Percentiles rank a stretch among this genome's conserved stretches.
phyloP scores from a whole-genome alignment of 2,329 filamentous ascomycete genomes.

The Alternaria conjuncta region DNA sequence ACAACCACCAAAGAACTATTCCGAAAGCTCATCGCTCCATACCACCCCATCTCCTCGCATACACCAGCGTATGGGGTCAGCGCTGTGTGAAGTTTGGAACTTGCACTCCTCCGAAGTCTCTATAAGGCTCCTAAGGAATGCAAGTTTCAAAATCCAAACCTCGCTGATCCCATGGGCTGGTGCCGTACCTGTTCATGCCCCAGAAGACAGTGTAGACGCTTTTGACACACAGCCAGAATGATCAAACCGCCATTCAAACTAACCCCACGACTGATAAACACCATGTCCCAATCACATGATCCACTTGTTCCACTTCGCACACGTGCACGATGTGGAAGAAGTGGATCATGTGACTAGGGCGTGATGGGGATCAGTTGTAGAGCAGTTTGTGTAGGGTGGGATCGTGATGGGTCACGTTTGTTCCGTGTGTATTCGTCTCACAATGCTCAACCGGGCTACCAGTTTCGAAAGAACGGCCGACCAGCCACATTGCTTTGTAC shows the following conservation, averaged over 20 bases:
- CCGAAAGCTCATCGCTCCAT: no score
- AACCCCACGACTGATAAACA: not conserved
- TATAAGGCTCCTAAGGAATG: not conserved
- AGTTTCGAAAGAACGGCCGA: not conserved
- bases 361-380: not conserved
- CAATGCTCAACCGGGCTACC: rapidly evolving
- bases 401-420: not conserved
- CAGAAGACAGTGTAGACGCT: not conserved
- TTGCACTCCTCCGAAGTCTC: not conserved
- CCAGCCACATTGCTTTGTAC: no score
- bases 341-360: not conserved
- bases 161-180: not conserved
- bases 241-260: not conserved
- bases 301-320: not conserved
- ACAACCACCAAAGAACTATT: no score
- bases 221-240: not conserved
- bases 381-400: not conserved
- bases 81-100: not conserved
- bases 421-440: not conserved
- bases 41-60: not conserved
- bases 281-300: not conserved
- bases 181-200: not conserved
- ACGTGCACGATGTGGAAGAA: not conserved
- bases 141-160: not conserved
- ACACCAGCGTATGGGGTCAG: not conserved